Base-by-base conservation (phyloP, 352 stramenopile genomes). In the Phytophthora meadii region DNA sequence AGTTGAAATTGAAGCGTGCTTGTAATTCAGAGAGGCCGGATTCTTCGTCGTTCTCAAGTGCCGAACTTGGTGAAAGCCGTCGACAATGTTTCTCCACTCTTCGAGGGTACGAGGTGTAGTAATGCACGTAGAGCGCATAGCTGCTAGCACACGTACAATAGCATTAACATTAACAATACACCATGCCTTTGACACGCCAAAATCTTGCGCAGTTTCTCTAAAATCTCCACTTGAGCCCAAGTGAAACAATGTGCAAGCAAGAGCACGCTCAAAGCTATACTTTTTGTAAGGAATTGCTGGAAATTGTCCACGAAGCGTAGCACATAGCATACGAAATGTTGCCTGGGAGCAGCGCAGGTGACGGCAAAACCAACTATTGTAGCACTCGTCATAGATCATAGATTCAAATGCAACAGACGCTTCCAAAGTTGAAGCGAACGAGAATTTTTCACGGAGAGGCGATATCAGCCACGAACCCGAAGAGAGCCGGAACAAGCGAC, bases 241-340 rank as follows among this genome's bases (percentile, higher is more conserved):
- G 54, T 49, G 57, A 50, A 65, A 59, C 15, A 59, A 19, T 2
- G 48, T 60, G 41, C 58, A 66, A 12, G 58, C 49, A 39, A 60
- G 40, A 44, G 32, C 40, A 48, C 48, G 52, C 44, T 66, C 58
- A 40, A 40, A 40, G 14, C 34, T n/a, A 15, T 17, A 40, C 34
- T 40, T 40, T 15, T 40, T 15, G 34, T 40, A 40, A 10, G 2
- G 34, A 14, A 14, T 40, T 40, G 5, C 4, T 5, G 5, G 5
- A 12, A 40, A 40, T 14, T 17, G 14, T 5, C 10, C 34, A 5
- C 34, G 34, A 15, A 40, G 6, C 10, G 12, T 40, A 40, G 5
- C 9, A 12, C 34, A 40, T 9, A 40, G 34, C 34, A 14, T 40
- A 14, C 34, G 34, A 40, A 40, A 40, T 14, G 6, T 12, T 5